Evolutionary conservation across 805 yeast genomes (phyloP), one percentile per base, ranked within the genome.

Genomic region (Scheffersomyces spartinae): DNA sequence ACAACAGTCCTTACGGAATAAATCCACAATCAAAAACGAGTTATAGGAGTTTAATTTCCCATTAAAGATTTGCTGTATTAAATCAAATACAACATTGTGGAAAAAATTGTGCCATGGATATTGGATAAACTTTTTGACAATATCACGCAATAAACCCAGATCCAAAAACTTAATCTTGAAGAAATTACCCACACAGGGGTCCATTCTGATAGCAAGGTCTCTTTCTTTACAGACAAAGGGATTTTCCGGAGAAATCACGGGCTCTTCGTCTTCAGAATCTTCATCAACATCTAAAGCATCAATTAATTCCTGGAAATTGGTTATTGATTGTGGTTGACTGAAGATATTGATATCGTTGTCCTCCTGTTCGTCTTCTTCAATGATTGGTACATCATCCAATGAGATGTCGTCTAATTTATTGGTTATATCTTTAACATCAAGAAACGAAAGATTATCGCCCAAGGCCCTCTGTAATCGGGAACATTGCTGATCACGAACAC

Each of bases 31-130:
- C 15, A 74, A 78, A 32, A 74, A 61, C 55, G 65, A 85, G 35
- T 79, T 75, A 54, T 86, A 88, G 42, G 79, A 86, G 9, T 94
- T 88, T 32, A 78, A 70, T 35, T 82, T 88, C 64, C 95, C 97
- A 49, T 84, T 85, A 48, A 91, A 69, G 11, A 91, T 74, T 49
- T 91, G 99, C 51, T 91, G 99, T 17, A 91, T 78, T 34, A 91
- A 72, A 53, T 91, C 99, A 61, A 88, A 91, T 6, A 91, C 95
- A 30, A 91, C 98, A 44, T 88, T 91, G 52, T 91, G 98, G 61
- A 91, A 68, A 45, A 91, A 91, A 46, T 91, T 91, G 49, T 91
- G 91, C 97, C 97, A 91, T 5, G 97, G 95, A 50, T 76, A 84
- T 33, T 67, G 59, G 50, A 86, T 75, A 43, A 91, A 83, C 65